Conservation (phyloP, 2,329 filamentous ascomycete species). For the Biscogniauxia mediterranea region DNA sequence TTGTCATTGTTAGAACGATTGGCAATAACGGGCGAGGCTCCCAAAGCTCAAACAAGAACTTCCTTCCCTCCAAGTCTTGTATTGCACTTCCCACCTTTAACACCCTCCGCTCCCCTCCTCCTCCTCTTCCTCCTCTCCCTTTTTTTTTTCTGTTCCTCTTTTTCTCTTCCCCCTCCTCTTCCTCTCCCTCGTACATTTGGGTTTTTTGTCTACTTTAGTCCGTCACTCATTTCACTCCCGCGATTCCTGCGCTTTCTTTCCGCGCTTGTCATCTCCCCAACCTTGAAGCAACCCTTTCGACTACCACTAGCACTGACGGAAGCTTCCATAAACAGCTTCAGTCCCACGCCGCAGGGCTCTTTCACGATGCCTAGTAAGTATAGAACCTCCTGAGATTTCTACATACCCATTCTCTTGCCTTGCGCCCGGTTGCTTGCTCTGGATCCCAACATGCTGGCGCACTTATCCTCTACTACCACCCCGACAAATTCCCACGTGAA, state of each 20-base stretch:
- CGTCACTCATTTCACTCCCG: neutral
- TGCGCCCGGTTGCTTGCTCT: neutral
- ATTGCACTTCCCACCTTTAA: neutral
- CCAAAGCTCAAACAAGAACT: neutral
- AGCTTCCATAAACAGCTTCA: slow-evolving; percentile 9
- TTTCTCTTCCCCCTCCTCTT: slow-evolving; percentile 1
- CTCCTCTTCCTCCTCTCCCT: neutral
- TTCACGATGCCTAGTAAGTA: slow-evolving; percentile 32
- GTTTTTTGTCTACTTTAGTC: slow-evolving; percentile 1
- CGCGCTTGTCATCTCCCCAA: slow-evolving; percentile 2
- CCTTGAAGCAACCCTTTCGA: neutral
- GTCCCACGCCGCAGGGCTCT: slow-evolving; percentile 3
- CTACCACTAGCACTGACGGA: slow-evolving; percentile 5
- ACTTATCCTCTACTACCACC: neutral
- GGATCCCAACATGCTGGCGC: neutral
- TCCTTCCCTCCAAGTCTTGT: neutral
- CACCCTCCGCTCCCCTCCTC: neutral
- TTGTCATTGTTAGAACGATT: neutral
- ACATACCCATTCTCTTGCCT: neutral
- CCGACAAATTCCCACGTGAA: neutral
- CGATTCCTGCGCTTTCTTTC: neutral
- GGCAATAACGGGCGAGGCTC: neutral
- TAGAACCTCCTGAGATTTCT: neutral
- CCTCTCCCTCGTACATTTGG: slow-evolving; percentile 5
- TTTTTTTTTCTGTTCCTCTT: neutral